Evolutionary conservation across 495 filamentous ascomycete species (phyloP), one percentile per base, ranked within the genome.

Genomic region (Aspergillus hancockii): DNA sequence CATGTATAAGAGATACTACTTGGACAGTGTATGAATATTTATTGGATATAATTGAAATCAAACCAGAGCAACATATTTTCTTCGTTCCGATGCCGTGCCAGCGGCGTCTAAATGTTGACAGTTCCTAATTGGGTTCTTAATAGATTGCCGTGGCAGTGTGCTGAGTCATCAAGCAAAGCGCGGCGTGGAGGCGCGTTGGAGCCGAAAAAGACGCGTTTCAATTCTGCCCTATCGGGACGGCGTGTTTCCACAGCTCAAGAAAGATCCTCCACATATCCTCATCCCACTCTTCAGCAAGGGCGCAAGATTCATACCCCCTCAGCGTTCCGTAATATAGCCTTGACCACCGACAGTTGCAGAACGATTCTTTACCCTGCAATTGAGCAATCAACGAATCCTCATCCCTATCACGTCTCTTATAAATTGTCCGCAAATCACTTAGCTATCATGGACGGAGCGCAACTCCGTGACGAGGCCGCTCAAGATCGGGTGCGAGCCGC

Each of bases 391-490:
- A 54, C 41, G 58, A n/a, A 18, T 5, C 43, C 41, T 34, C 38
- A 43, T 31, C 38, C 49, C 52, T 52, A 56, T 50, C 50, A 52
- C 31, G 41, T 53, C 57, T 63, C 49, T 60, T 60, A 63, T 52
- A 46, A 34, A 49, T 40, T 54, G 34, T 36, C 34, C 59, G 6
- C 28, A 23, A 40, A 34, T 46, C 52, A 56, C 50, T 19, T 49
- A 23, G 45, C 52, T 68, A 75, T 49, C 36, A 95, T 96, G 90
- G 89, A 92, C 57, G 82, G 77, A 62, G 71, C 83, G 61, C 84
- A 85, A 66, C 85, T 93, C 67, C 85, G 87, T 67, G 91, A 96
- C 81, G 90, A 94, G 75, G 88, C 86, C 61, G 85, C 88, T 62
- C 81, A 85, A 62, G 87, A 94, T 75, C 88, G 91, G 61, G 81